phyloP scores from a whole-genome alignment of 176 grass and related monocot genomes.

The Rhipidocladum racemiflorum region DNA sequence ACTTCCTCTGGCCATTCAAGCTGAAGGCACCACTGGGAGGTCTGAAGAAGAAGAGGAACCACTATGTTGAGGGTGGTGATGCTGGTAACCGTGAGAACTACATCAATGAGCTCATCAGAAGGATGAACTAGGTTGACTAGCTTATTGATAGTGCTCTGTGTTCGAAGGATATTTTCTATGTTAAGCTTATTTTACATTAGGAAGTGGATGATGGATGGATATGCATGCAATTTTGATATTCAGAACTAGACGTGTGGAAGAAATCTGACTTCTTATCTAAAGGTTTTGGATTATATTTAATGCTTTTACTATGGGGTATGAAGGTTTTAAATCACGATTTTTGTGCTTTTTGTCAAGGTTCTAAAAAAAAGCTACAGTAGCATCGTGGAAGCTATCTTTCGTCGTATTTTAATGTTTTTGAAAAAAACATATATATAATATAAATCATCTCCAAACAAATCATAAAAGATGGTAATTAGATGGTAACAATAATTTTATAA shows the following conservation, averaged over 20 bases:
- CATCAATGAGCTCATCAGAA: slow-evolving; percentile 85
- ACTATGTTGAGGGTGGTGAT: slow-evolving; percentile 91
- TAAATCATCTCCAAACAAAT: too few species aligned
- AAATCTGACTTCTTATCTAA: background rate
- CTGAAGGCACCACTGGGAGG: slow-evolving; percentile 71
- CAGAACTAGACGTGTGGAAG: background rate
- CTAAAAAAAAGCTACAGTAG: too few species aligned
- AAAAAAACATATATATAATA: too few species aligned
- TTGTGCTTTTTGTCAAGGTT: too few species aligned
- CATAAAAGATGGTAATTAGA: too few species aligned
- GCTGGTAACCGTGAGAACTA: slow-evolving; percentile 88
- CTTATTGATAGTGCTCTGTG: background rate
- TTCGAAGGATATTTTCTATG: background rate
- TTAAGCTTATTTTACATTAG: slow-evolving; percentile 17
- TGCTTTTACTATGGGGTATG: background rate
- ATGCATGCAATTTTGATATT: slow-evolving; percentile 47
- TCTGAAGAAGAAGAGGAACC: slow-evolving; percentile 86
- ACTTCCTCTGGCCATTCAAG: slow-evolving; percentile 96
- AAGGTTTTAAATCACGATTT: too few species aligned
- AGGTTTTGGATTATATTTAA: background rate
- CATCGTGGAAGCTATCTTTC: too few species aligned
- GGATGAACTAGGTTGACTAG: slow-evolving; percentile 68
- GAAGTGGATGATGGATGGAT: slow-evolving; percentile 16
- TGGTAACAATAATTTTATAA: too few species aligned
- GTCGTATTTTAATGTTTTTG: too few species aligned